These are phyloP conservation scores for Trametes elegans DNA, from an alignment of 768 basidiomycete genomes.

Conservation along the genomic window DNA sequence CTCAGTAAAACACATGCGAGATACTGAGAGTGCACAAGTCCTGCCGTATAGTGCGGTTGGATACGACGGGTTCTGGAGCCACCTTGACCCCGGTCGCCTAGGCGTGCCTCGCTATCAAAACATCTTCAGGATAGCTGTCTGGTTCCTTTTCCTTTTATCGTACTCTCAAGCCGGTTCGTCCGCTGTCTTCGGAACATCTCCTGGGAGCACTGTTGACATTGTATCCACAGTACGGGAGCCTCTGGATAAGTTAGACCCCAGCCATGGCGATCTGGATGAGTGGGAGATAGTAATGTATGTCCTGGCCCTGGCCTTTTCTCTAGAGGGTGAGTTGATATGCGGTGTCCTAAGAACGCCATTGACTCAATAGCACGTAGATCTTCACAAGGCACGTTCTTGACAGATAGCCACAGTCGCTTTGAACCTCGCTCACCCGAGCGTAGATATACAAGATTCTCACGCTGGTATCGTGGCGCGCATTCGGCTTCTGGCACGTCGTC, in stretches of 20 bases:
- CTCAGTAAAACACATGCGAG: too few species aligned
- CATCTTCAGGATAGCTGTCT: conserved; percentile 70
- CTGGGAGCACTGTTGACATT: background rate
- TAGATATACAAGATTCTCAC: conserved; percentile 71
- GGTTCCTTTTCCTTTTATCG: conserved; percentile 73
- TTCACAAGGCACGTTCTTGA: conserved; percentile 50
- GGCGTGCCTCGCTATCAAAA: conserved; percentile 92
- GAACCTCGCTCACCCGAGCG: background rate
- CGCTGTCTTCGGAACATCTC: background rate
- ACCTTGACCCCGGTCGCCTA: conserved; percentile 73
- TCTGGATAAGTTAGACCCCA: conserved; percentile 62
- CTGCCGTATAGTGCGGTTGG: conserved; percentile 60
- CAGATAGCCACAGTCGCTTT: too few species aligned
- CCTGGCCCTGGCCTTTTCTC: conserved; percentile 70
- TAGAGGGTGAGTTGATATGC: conserved; percentile 67
- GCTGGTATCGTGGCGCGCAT: conserved; percentile 77
- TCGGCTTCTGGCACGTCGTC: conserved; percentile 76
- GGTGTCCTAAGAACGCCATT: background rate
- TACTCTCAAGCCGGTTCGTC: conserved; percentile 81
- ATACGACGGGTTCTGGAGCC: conserved; percentile 58
- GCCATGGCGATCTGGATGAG: conserved; percentile 54
- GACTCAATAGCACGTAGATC: conserved; percentile 36
- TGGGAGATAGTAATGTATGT: conserved; percentile 84
- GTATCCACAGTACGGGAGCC: conserved; percentile 64
- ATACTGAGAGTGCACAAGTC: conserved; percentile 41